Evolutionary conservation across 495 filamentous ascomycete genomes (phyloP).

Genomic region (Penicillium verhagenii): DNA sequence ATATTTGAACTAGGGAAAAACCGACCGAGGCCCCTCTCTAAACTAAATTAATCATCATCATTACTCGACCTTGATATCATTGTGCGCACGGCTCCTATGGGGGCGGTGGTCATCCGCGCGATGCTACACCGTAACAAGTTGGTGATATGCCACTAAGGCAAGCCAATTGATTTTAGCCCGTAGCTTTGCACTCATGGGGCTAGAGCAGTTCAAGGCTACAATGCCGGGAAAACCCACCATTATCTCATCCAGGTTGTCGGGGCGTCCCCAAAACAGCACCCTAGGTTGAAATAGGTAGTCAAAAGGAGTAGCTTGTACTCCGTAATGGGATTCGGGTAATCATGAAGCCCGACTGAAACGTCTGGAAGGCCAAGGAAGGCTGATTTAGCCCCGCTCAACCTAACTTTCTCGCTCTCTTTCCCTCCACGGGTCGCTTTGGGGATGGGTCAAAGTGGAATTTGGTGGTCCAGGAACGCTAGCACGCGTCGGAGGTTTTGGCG

Average conservation of each 20-base stretch:
- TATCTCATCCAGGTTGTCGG: too few species aligned
- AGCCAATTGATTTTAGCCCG: constrained; percentile 24
- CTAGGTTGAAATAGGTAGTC: not conserved
- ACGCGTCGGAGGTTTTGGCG: constrained; percentile 15
- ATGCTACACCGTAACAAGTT: constrained; percentile 28
- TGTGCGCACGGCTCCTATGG: constrained; percentile 8
- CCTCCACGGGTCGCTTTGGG: not conserved
- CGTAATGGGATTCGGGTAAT: constrained; percentile 11
- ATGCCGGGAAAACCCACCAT: too few species aligned
- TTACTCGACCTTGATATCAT: constrained; percentile 1
- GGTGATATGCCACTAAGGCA: constrained; percentile 32
- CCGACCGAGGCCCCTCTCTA: constrained; percentile 9
- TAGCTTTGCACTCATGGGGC: constrained; percentile 21
- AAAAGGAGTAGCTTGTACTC: not conserved
- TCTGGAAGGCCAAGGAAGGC: constrained; percentile 30
- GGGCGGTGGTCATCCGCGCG: constrained; percentile 14
- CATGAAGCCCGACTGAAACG: constrained; percentile 19
- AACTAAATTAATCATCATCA: constrained; percentile 3
- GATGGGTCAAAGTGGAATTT: not conserved
- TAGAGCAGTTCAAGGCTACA: constrained; percentile 4
- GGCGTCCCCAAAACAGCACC: too few species aligned
- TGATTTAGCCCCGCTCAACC: constrained; percentile 13
- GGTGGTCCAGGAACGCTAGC: constrained; percentile 6
- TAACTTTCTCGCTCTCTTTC: not conserved
- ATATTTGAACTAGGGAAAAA: constrained; percentile 9